Evolutionary conservation across 2,329 filamentous ascomycete genomes (phyloP), one percentile per base, ranked within the genome.

Genomic region (Chalaropsis ovoidea): DNA sequence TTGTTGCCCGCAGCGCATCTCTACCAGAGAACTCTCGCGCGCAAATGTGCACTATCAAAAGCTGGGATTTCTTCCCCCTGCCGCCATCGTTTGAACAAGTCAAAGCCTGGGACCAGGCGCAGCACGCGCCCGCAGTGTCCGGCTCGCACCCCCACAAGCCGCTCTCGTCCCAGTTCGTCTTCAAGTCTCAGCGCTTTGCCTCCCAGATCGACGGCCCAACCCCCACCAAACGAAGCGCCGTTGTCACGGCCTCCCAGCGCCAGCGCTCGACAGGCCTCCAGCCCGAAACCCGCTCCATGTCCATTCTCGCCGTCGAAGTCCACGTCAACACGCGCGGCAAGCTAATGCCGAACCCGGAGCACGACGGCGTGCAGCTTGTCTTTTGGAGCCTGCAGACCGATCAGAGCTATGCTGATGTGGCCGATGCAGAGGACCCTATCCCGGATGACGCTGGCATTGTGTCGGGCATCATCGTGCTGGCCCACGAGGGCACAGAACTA

Each of bases 281-380:
- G 71, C 89, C 93, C 69, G 90, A 95, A 73, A 86, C 85, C 2
- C 89, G 94, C 70, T 95, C 96, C 73, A 97, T 99, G 94, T 96
- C 89, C 70, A 90, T 88, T 19, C 92, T 99, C 89, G 95, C 91
- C 70, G 76, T 99, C 6, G 94, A 99, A 73, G 77, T 97, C 3
- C 93, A 99, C 72, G 87, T 95, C 68, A 96, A 95, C 70, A 94
- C 88, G 3, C 82, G 93, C 65, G 90, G 85, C 6, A 85, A 84
- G 61, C 80, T 96, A 8, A 82, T 90, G 1, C 91, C 94, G 0
- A 91, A 99, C 71, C 94, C 94, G 0, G 90, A 93, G 70, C 82
- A 95, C 70, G 94, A 99, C 73, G 89, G 93, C 70, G 83, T 99
- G 2, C 83, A 88, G 68, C 91, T 88, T 71, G 82, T 97, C 5